phyloP scores from a whole-genome alignment of 1,139 yeast species.

The Tardiomyces depauwii region DNA sequence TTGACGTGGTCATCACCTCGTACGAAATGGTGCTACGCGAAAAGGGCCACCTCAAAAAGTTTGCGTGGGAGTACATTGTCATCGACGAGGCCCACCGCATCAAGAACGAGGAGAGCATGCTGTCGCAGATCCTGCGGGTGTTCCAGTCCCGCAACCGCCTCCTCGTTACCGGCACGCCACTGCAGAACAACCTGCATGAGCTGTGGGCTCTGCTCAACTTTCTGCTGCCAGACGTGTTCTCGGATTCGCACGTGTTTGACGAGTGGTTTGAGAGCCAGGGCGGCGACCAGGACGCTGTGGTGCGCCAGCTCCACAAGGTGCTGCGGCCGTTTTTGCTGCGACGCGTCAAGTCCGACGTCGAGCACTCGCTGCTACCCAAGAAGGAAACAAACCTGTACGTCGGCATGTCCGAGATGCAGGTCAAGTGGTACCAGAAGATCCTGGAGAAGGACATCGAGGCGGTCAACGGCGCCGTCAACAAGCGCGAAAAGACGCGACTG shows the following conservation, averaged over 20 bases:
- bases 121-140: conserved; percentile 82
- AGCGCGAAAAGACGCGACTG: conserved; percentile 82
- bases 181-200: conserved; percentile 90
- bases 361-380: conserved; percentile 80
- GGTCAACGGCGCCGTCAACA: conserved; percentile 86
- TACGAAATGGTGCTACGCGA: conserved; percentile 91
- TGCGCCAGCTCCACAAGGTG: conserved; percentile 82
- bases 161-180: conserved; percentile 89
- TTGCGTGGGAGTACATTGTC: conserved; percentile 88
- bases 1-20: conserved; percentile 86
- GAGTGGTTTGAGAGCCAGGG: conserved; percentile 63
- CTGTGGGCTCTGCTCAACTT: conserved; percentile 91
- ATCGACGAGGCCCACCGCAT: conserved; percentile 97
- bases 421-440: conserved; percentile 79
- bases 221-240: conserved; percentile 89
- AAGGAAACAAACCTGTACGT: conserved; percentile 82
- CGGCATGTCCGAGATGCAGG: conserved; percentile 94
- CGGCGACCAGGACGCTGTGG: conserved; percentile 52
- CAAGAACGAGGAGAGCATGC: conserved; percentile 84
- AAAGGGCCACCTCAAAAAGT: conserved; percentile 66
- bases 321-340: conserved; percentile 80
- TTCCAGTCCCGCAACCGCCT: conserved; percentile 79
- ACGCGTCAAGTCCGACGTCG: conserved; percentile 89
- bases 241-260: conserved; percentile 85
- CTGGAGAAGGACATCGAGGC: conserved; percentile 94